Percentiles rank a stretch among this genome's conserved stretches.
Conservation (phyloP, 768 basidiomycete genomes). For the Myochromella boudieri region DNA sequence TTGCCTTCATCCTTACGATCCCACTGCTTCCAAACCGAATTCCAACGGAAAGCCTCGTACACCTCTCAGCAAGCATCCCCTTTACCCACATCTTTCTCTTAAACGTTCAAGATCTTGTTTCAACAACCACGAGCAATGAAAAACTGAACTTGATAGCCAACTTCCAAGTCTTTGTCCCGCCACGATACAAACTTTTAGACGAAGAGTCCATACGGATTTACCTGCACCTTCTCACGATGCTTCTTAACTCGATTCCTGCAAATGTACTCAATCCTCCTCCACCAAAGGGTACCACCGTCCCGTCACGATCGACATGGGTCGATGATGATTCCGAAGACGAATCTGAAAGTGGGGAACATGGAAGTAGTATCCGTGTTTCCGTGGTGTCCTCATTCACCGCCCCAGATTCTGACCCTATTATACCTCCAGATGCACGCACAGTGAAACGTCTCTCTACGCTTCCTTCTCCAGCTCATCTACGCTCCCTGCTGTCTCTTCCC, state of each 20-base stretch:
- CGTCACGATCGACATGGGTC: conserved; percentile 14
- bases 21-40: conserved; percentile 79
- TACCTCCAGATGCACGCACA: conserved; percentile 57
- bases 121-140: conserved; percentile 25
- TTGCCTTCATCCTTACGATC: conserved; percentile 64
- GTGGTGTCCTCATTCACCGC: conserved; percentile 36
- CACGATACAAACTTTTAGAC: conserved; percentile 55
- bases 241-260: conserved; percentile 55
- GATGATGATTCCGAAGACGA: conserved; percentile 41
- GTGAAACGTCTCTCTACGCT: conserved; percentile 63
- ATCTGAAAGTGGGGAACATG: conserved; percentile 28
- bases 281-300: conserved; percentile 12
- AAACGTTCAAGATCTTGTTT: conserved; percentile 23
- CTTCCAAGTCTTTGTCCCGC: conserved; percentile 59
- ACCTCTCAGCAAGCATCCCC: conserved; percentile 67
- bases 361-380: conserved; percentile 28
- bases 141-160: conserved; percentile 73
- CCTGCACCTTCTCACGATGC: conserved; percentile 46
- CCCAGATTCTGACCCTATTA: conserved; percentile 35
- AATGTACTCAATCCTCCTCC: conserved; percentile 49
- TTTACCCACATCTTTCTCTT: conserved; percentile 34
- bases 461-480: conserved; percentile 51
- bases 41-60: conserved; percentile 58
- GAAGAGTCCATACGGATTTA: conserved; percentile 49
- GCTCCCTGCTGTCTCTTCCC: conserved; percentile 49